These are phyloP conservation scores for Stemphylium beticola DNA, from an alignment of 2,329 filamentous ascomycete genomes.

Conservation along the genomic window DNA sequence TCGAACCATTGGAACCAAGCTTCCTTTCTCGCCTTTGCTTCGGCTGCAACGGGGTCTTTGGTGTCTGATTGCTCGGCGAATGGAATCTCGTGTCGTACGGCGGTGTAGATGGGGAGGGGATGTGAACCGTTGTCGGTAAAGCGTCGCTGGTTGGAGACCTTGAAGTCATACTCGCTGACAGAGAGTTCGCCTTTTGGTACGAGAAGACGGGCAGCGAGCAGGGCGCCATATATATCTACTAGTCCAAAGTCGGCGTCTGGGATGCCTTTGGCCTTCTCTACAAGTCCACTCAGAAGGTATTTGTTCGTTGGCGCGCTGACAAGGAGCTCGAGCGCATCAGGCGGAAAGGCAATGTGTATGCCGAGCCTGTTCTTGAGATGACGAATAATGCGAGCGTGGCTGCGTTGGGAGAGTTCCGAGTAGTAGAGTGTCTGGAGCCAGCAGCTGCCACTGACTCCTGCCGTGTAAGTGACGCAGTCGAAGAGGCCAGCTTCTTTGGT, in stretches of 20 bases:
- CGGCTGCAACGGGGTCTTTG: conserved; percentile 44
- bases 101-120: conserved; percentile 93
- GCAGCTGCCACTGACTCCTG: conserved; percentile 93
- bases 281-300: conserved; percentile 81
- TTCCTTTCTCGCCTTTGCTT: conserved; percentile 63
- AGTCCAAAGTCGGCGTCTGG: conserved; percentile 82
- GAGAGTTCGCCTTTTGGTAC: conserved; percentile 84
- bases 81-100: conserved; percentile 94
- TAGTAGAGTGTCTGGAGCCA: conserved; percentile 92
- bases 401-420: conserved; percentile 74
- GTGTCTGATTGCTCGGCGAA: conserved; percentile 57
- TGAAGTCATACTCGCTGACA: conserved; percentile 79
- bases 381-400: conserved; percentile 73
- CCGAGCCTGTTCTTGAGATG: conserved; percentile 86
- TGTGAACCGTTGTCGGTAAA: conserved; percentile 79
- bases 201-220: conserved; percentile 82
- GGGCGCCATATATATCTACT: conserved; percentile 89
- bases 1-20: conserved; percentile 99
- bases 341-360: conserved; percentile 91
- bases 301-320: conserved; percentile 94
- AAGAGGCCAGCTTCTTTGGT: conserved; percentile 86
- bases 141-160: conserved; percentile 83
- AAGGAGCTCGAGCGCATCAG: conserved; percentile 78
- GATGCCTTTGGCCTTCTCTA: conserved; percentile 90
- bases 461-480: conserved; percentile 93